phyloP scores from a whole-genome alignment of 805 yeast species.

The Kazachstania kunashirensis region DNA sequence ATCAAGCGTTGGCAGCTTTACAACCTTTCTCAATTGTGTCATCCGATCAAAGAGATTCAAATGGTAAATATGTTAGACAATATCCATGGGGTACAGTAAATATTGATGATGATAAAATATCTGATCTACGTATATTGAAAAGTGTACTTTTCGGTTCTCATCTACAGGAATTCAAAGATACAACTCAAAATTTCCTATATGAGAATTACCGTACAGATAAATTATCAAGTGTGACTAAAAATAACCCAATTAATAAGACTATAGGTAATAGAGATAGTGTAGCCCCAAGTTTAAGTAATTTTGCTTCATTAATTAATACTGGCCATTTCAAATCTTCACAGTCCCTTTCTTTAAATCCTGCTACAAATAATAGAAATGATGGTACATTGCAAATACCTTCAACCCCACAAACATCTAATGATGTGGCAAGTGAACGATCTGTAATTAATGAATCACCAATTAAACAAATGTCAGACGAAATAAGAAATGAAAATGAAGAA shows the following conservation, averaged over 20 bases:
- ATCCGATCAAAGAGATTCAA: constrained; percentile 47
- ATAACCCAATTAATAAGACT: constrained; percentile 6
- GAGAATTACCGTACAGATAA: constrained; percentile 76
- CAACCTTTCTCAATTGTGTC: constrained; percentile 72
- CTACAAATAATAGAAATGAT: constrained; percentile 19
- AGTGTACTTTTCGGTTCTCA: constrained; percentile 76
- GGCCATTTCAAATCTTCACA: constrained; percentile 29
- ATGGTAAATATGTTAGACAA: constrained; percentile 53
- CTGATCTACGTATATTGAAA: constrained; percentile 49
- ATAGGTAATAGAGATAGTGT: constrained; percentile 22
- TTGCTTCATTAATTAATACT: constrained; percentile 28
- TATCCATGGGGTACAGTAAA: constrained; percentile 63
- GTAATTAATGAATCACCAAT: constrained; percentile 26
- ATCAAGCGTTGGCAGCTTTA: constrained; percentile 45
- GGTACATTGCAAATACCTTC: neutral
- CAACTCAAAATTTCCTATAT: constrained; percentile 66
- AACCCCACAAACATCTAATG: constrained; percentile 1
- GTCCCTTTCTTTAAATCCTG: constrained; percentile 17
- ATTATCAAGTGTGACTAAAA: constrained; percentile 45
- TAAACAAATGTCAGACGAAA: constrained; percentile 30
- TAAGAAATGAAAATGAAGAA: constrained; percentile 32
- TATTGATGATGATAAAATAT: constrained; percentile 39
- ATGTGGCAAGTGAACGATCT: constrained; percentile 7
- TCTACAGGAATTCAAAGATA: constrained; percentile 68
- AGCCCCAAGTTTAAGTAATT: constrained; percentile 31